Percentiles rank a stretch among this genome's conserved stretches.
phyloP scores from a whole-genome alignment of 2,329 filamentous ascomycete species.

The Hymenoscyphus fraxineus region DNA sequence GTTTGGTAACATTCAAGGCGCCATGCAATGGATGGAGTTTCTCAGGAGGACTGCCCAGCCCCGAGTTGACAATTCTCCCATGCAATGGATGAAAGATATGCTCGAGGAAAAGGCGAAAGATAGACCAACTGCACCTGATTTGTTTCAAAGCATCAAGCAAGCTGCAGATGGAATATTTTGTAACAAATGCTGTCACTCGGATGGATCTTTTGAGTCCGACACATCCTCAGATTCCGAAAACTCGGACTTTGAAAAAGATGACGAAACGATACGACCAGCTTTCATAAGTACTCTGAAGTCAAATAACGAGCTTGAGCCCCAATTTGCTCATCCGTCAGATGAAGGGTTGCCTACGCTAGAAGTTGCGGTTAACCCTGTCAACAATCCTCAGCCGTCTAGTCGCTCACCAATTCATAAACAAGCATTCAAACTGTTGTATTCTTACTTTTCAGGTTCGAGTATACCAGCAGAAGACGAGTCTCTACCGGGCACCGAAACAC shows the following conservation, averaged over 20 bases:
- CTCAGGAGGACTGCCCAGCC: slow-evolving; percentile 2
- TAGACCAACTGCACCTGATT: slow-evolving; percentile 10
- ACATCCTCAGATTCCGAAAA: neutral
- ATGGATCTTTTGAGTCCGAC: neutral
- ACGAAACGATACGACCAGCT: neutral
- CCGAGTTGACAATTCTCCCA: slow-evolving; percentile 13
- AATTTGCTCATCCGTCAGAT: neutral
- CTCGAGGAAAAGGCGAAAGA: slow-evolving; percentile 9
- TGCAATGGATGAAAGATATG: slow-evolving; percentile 18
- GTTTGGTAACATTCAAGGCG: neutral
- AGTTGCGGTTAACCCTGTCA: neutral
- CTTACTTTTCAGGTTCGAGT: neutral
- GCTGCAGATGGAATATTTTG: neutral
- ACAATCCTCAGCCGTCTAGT: neutral
- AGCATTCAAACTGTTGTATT: neutral
- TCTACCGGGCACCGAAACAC: neutral
- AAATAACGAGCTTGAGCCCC: neutral
- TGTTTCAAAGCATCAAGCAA: slow-evolving; percentile 7
- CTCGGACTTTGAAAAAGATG: neutral
- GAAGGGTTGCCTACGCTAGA: neutral
- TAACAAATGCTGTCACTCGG: neutral
- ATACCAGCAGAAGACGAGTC: neutral
- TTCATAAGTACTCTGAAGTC: neutral
- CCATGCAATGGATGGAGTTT: neutral
- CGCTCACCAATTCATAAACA: neutral